Evolutionary conservation across 768 basidiomycete genomes (phyloP).

Genomic region (Russula lepida): DNA sequence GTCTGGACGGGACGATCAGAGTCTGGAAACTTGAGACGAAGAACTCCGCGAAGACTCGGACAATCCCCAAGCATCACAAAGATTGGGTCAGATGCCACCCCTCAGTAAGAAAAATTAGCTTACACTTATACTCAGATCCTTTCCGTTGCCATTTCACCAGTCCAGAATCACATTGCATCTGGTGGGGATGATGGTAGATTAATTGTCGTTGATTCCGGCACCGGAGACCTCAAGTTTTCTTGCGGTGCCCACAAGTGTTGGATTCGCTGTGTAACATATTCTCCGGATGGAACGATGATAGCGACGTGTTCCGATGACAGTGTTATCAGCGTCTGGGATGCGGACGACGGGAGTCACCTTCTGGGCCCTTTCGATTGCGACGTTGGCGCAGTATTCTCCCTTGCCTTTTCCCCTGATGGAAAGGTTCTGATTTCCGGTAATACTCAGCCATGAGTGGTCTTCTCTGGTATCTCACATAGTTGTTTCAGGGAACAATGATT

Average conservation of each 20-base stretch:
- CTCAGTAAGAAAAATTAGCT: background rate
- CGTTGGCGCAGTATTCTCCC: background rate
- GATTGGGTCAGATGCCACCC: slow-evolving; percentile 4
- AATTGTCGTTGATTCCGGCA: background rate
- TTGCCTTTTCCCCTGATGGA: slow-evolving; percentile 4
- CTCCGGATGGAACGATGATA: slow-evolving; percentile 14
- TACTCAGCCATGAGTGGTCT: background rate
- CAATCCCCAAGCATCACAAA: background rate
- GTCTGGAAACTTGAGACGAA: background rate
- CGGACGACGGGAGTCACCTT: background rate
- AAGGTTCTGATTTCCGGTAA: slow-evolving; percentile 8
- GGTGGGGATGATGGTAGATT: slow-evolving; percentile 6
- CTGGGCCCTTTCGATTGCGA: background rate
- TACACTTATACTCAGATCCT: background rate
- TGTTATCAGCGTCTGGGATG: slow-evolving; percentile 17
- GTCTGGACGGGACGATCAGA: slow-evolving; percentile 7
- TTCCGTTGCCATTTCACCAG: background rate
- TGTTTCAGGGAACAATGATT: slow-evolving; percentile 6
- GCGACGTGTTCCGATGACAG: slow-evolving; percentile 17
- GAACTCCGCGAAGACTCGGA: background rate
- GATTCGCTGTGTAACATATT: slow-evolving; percentile 16
- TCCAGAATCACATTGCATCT: background rate
- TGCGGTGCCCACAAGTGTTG: background rate
- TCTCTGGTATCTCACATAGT: background rate
- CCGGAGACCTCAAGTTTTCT: background rate